phyloP scores from a whole-genome alignment of 805 yeast genomes.

The Starmerella etchellsii region DNA sequence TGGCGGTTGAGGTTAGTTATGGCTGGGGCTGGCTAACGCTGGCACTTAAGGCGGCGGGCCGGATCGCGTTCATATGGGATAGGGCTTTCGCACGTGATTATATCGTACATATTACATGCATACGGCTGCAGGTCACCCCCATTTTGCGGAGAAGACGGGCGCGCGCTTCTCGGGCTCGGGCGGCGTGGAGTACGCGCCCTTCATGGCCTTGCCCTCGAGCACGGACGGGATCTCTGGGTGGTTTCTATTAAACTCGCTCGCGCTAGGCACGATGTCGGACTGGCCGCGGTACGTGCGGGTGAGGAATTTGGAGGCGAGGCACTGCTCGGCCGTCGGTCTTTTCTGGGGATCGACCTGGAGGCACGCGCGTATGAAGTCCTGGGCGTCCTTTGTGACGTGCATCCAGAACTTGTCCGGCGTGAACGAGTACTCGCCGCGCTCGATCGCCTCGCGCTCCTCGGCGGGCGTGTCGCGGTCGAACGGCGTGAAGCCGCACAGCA shows the following conservation, averaged over 20 bases:
- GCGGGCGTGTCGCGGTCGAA: conserved; percentile 60
- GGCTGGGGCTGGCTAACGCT: too few relatives aligned
- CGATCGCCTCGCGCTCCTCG: conserved; percentile 56
- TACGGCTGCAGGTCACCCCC: conserved; percentile 16
- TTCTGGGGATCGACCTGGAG: conserved; percentile 34
- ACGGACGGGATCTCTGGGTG: conserved; percentile 13
- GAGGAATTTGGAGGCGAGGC: conserved; percentile 37
- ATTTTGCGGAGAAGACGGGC: conserved; percentile 13
- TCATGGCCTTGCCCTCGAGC: conserved; percentile 24
- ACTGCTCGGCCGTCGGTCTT: conserved; percentile 37
- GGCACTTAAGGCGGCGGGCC: too few relatives aligned
- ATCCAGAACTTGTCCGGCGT: conserved; percentile 51
- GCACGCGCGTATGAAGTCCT: conserved; percentile 45
- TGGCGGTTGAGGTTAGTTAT: too few relatives aligned
- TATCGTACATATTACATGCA: too few relatives aligned
- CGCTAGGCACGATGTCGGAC: conserved; percentile 26
- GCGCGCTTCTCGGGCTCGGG: conserved; percentile 19
- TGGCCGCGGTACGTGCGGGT: conserved; percentile 21
- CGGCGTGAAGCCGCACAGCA: conserved; percentile 64
- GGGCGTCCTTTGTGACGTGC: conserved; percentile 39
- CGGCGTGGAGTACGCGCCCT: conserved; percentile 25
- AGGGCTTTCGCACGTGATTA: too few relatives aligned
- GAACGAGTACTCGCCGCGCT: conserved; percentile 42
- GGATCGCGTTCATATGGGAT: too few relatives aligned
- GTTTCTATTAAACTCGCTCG: neutral